phyloP scores from a whole-genome alignment of 768 basidiomycete genomes.

The Clathrus columnatus region DNA sequence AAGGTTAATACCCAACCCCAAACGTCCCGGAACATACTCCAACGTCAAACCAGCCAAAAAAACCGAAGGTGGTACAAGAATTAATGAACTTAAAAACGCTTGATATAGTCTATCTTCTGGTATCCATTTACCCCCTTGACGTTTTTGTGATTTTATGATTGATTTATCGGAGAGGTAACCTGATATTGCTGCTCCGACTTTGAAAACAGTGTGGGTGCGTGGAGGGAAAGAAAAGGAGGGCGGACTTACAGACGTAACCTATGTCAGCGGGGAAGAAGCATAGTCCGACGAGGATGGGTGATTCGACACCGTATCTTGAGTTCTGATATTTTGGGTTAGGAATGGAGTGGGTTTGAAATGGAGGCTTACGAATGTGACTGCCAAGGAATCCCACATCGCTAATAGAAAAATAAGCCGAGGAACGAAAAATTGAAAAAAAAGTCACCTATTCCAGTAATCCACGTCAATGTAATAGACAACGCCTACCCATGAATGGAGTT shows the following conservation, averaged over 20 bases:
- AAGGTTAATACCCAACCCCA: slow-evolving; percentile 43
- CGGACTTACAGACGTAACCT: slow-evolving; percentile 45
- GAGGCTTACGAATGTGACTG: not conserved
- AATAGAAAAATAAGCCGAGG: not conserved
- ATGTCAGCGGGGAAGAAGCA: slow-evolving; percentile 54
- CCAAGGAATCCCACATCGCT: not conserved
- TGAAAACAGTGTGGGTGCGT: not conserved
- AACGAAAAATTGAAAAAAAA: not conserved
- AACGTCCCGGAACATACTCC: slow-evolving; percentile 37
- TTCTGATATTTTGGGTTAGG: slow-evolving; percentile 32
- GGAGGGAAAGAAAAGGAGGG: not conserved
- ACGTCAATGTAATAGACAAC: not conserved
- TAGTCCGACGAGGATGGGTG: slow-evolving; percentile 48
- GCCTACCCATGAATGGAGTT: too few relatives aligned
- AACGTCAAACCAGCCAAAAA: slow-evolving; percentile 42
- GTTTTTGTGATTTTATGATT: slow-evolving; percentile 38
- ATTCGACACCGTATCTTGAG: slow-evolving; percentile 42
- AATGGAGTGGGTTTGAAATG: not conserved
- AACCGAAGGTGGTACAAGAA: slow-evolving; percentile 48
- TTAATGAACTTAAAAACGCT: slow-evolving; percentile 34
- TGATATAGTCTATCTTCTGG: slow-evolving; percentile 62
- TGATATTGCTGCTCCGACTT: slow-evolving; percentile 52
- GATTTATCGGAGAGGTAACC: slow-evolving; percentile 50
- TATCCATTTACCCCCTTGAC: slow-evolving; percentile 48
- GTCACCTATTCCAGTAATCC: not conserved